phyloP scores from a whole-genome alignment of 2,329 filamentous ascomycete genomes.

The Xylaria sp. region DNA sequence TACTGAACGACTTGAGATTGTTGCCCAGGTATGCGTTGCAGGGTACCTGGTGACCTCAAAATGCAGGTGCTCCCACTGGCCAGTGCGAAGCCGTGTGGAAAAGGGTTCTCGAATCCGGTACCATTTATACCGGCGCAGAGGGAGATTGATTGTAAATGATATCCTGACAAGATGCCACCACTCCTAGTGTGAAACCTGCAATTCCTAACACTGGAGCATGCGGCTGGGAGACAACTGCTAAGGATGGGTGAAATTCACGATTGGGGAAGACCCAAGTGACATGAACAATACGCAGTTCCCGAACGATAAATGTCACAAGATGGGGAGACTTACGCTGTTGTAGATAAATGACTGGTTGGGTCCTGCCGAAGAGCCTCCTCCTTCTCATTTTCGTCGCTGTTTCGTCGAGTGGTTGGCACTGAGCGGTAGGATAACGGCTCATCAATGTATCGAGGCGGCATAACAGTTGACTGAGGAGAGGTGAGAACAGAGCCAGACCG shows the following conservation, averaged over 20 bases:
- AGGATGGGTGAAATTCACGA: not conserved
- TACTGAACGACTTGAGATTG: not conserved
- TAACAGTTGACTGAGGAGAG: conserved; percentile 72
- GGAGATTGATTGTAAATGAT: conserved; percentile 1
- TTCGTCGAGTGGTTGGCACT: conserved; percentile 82
- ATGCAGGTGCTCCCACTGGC: not conserved
- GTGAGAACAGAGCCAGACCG: conserved; percentile 81
- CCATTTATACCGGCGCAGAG: not conserved
- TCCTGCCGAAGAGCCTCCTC: conserved; percentile 74
- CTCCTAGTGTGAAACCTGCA: not conserved
- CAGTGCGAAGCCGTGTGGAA: not conserved
- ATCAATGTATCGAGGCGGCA: conserved; percentile 64
- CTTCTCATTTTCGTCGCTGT: conserved; percentile 90
- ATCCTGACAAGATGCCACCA: not conserved
- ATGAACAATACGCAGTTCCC: not conserved
- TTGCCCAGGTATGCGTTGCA: not conserved
- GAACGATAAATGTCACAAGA: not conserved
- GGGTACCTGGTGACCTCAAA: conserved; percentile 6
- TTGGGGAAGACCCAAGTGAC: not conserved
- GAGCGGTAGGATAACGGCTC: conserved; percentile 80
- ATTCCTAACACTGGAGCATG: not conserved
- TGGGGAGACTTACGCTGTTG: conserved; percentile 74
- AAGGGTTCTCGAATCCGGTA: not conserved
- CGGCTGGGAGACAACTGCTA: not conserved
- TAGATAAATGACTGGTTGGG: conserved; percentile 73